Evolutionary conservation across 129 eudicot species (phyloP).

Genomic region (Centella asiatica): DNA sequence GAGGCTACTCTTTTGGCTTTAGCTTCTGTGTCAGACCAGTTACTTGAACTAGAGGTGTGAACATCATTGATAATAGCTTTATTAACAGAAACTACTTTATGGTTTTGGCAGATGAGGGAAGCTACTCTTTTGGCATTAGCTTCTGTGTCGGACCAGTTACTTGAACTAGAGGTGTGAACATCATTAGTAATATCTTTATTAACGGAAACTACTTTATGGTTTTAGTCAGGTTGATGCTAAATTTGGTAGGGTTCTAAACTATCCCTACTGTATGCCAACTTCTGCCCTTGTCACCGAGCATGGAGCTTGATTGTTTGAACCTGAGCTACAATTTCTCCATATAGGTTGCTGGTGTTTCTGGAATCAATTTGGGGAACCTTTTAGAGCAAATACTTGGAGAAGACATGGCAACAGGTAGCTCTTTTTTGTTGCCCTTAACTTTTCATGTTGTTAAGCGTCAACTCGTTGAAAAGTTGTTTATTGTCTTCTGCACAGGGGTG

Average conservation of each 20-base stretch:
- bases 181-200: neutral
- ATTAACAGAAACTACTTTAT: neutral
- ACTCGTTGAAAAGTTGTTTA: neutral
- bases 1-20: slow-evolving; percentile 92
- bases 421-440: neutral
- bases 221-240: slow-evolving; percentile 9
- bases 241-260: neutral
- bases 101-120: too few species aligned
- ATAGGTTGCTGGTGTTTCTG: slow-evolving; percentile 50
- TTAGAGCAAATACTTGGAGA: slow-evolving; percentile 63
- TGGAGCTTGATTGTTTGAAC: neutral
- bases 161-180: slow-evolving; percentile 66
- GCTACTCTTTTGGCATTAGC: slow-evolving; percentile 82
- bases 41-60: slow-evolving; percentile 76
- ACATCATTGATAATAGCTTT: neutral
- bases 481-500: slow-evolving; percentile 45
- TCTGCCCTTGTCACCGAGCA: neutral
- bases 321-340: slow-evolving; percentile 2
- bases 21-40: slow-evolving; percentile 74
- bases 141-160: slow-evolving; percentile 72
- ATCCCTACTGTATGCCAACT: neutral
- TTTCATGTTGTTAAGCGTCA: neutral
- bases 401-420: slow-evolving; percentile 74
- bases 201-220: neutral
- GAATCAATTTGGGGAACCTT: slow-evolving; percentile 41